Base-by-base conservation (phyloP, 225 moss, liverwort and hornwort genomes). In the Lunularia cruciata region DNA sequence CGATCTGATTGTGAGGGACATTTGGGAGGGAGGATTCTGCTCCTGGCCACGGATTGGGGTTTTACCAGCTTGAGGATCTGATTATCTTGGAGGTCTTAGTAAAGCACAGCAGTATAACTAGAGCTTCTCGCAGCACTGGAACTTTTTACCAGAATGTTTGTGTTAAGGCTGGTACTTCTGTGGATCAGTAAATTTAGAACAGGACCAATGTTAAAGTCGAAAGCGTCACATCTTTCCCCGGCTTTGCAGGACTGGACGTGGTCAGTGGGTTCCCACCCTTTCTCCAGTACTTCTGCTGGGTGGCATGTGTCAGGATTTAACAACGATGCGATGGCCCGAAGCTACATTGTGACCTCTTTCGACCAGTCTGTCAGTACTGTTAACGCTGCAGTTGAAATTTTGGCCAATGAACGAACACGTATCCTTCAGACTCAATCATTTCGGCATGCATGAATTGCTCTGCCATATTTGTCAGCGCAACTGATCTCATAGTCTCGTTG, bases 221-320 rank as follows among this genome's bases (percentile, higher is more conserved):
- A n/a, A n/a, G n/a, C n/a, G n/a, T n/a, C n/a, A n/a, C n/a, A n/a
- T 61, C 15, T 16, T 48, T 34, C 22, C 13, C 23, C 33, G 8
- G n/a, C 25, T 33, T 52, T 38, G 25, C 86, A 98, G 93, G 91
- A 98, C 74, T 98, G 96, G 96, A 85, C 84, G 43, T 98, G 91
- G 96, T 91, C 89, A 34, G 89, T 87, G 46, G 93, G 93, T 33
- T 81, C 87, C 28, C 96, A 93, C 65, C 85, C 93, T 7, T 77
- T 93, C 59, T 89, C 93, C 54, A 85, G 90, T 77, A 98, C 91
- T 67, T 77, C 83, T 7, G 69, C 82, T 60, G 91, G 93, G 4
- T 91, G 82, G 59, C 77, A 85, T 72, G 83, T 93, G n/a, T 86
- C 89, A 68, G 75, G 70, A 47, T 91, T 93, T 37, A 93, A 93